Conservation (phyloP, 148 eudicot species). For the Camellia sinensis region DNA sequence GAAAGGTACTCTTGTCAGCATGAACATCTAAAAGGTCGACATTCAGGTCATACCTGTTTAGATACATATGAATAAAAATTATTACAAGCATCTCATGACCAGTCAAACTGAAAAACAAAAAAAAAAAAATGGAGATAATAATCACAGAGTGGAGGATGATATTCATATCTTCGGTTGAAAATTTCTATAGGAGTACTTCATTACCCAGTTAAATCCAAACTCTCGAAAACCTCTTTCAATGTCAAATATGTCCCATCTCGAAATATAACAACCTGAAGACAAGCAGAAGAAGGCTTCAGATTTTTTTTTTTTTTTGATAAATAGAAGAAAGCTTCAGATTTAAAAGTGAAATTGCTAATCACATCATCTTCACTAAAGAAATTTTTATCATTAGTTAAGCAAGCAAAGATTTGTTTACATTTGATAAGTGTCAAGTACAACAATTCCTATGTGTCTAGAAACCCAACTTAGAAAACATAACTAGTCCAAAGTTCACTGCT, state of each 20-base stretch:
- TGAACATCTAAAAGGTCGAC: slow-evolving; percentile 98
- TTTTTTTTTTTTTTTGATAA: background rate
- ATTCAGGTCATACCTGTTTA: slow-evolving; percentile 81
- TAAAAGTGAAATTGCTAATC: background rate
- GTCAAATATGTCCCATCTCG: slow-evolving; percentile 98
- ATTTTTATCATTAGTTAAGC: no score
- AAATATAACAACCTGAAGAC: slow-evolving; percentile 86
- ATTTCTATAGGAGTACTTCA: slow-evolving; percentile 5
- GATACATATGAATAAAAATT: slow-evolving; percentile 4
- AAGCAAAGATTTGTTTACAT: background rate
- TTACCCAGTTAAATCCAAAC: slow-evolving; percentile 98
- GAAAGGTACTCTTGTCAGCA: slow-evolving; percentile 99
- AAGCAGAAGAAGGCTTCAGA: slow-evolving; percentile 6
- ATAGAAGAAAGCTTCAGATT: slow-evolving; percentile 12
- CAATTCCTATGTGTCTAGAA: background rate
- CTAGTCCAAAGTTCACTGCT: background rate
- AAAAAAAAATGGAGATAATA: background rate
- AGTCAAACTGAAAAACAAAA: slow-evolving; percentile 2
- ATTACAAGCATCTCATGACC: background rate
- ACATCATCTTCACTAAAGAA: no score
- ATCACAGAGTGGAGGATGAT: background rate
- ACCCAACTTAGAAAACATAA: background rate
- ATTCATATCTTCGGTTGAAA: background rate
- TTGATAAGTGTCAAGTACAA: background rate
- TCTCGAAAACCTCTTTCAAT: slow-evolving; percentile 94